Evolutionary conservation across 2,329 filamentous ascomycete genomes (phyloP).

Genomic region (Ceratocystis huliohia): DNA sequence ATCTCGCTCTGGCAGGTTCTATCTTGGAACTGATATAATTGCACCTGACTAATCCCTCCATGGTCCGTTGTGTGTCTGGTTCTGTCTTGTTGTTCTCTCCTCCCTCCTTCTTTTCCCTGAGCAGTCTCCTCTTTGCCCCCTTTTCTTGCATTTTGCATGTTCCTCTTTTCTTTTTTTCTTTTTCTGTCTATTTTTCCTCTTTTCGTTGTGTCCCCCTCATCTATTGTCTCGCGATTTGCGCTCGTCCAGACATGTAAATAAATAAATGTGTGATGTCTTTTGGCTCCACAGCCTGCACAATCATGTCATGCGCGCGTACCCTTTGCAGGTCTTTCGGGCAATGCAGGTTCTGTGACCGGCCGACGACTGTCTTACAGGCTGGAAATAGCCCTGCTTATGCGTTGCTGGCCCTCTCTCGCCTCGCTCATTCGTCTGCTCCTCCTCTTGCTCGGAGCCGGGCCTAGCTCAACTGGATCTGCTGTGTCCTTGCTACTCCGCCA

Average conservation of each 20-base stretch:
- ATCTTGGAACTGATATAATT: background rate
- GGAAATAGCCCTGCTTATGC: background rate
- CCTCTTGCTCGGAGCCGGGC: background rate
- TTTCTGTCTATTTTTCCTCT: background rate
- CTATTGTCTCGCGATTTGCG: background rate
- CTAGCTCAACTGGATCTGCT: background rate
- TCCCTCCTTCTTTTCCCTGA: background rate
- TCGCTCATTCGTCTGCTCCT: background rate
- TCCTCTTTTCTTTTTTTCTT: background rate
- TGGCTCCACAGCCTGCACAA: background rate
- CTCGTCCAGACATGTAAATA: background rate
- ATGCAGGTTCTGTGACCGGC: background rate
- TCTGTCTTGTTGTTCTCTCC: background rate
- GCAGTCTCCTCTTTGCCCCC: background rate
- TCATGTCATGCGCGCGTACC: conserved; percentile 1
- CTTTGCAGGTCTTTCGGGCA: background rate
- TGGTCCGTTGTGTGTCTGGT: background rate
- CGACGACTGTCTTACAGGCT: background rate
- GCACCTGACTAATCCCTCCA: background rate
- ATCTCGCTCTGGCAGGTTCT: background rate
- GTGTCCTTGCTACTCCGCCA: background rate
- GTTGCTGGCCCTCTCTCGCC: background rate
- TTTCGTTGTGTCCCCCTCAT: background rate
- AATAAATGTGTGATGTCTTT: background rate
- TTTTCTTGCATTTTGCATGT: background rate